These are phyloP conservation scores for Auriscalpium orientale DNA, from an alignment of 768 basidiomycete species.

Conservation along the genomic window DNA sequence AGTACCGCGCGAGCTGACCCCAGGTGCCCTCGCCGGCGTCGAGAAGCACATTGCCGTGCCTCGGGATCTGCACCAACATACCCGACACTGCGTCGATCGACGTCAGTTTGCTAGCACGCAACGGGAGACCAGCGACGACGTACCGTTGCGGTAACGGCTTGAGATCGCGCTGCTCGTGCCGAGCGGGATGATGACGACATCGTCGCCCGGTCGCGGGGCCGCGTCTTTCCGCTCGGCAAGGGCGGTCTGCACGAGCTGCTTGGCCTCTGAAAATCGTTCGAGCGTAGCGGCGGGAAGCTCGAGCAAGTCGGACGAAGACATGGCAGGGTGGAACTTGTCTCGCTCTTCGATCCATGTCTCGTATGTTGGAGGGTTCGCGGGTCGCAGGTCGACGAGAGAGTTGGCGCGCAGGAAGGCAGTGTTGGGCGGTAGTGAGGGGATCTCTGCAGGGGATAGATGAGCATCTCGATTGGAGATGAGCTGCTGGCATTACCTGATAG, in stretches of 20 bases:
- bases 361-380: slow-evolving; percentile 24
- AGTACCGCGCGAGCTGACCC: slow-evolving; percentile 79
- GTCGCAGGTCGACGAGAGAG: slow-evolving; percentile 9
- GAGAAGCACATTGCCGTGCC: slow-evolving; percentile 66
- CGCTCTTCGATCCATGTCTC: slow-evolving; percentile 22
- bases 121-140: slow-evolving; percentile 7
- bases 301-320: background rate
- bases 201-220: slow-evolving; percentile 37
- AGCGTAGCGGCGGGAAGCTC: slow-evolving; percentile 28
- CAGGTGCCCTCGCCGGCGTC: slow-evolving; percentile 91
- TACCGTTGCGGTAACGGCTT: slow-evolving; percentile 83
- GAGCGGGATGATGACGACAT: slow-evolving; percentile 66
- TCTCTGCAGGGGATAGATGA: background rate
- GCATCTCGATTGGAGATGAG: background rate
- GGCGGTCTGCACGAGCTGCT: slow-evolving; percentile 21
- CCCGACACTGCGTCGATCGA: slow-evolving; percentile 48
- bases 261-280: slow-evolving; percentile 34
- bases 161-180: slow-evolving; percentile 89
- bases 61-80: slow-evolving; percentile 70
- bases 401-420: slow-evolving; percentile 6
- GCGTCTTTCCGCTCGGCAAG: background rate
- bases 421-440: slow-evolving; percentile 13
- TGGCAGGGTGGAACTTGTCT: slow-evolving; percentile 12
- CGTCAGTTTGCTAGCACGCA: background rate
- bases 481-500: slow-evolving; percentile 24